phyloP scores from a whole-genome alignment of 2,329 filamentous ascomycete genomes.

The Calonectria pseudoturangicola region DNA sequence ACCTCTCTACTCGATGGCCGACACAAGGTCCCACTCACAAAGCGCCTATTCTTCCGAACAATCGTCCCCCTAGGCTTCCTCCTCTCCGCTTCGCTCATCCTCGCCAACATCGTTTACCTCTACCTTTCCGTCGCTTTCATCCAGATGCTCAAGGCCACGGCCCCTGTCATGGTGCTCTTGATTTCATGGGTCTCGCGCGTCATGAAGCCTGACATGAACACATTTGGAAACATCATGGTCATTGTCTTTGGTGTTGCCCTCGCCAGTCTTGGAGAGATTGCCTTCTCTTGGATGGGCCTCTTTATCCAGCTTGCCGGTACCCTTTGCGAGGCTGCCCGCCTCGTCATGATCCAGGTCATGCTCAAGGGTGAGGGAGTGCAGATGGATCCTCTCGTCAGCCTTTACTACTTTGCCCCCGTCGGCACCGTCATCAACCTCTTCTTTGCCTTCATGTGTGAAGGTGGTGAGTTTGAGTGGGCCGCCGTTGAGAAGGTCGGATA shows the following conservation, averaged over 20 bases:
- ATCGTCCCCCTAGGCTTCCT: constrained; percentile 30
- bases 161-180: constrained; percentile 28
- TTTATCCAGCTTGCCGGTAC: constrained; percentile 37
- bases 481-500: constrained; percentile 23
- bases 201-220: constrained; percentile 15
- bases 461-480: constrained; percentile 4
- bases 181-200: constrained; percentile 22
- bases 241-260: constrained; percentile 23
- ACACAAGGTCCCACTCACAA: constrained; percentile 37
- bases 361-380: constrained; percentile 41
- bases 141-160: constrained; percentile 32
- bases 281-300: constrained; percentile 27
- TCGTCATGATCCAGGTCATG: constrained; percentile 46
- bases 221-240: constrained; percentile 26
- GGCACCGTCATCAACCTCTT: constrained; percentile 33
- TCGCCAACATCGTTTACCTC: constrained; percentile 32
- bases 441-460: constrained; percentile 30
- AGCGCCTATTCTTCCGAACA: constrained; percentile 20
- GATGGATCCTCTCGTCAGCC: constrained; percentile 45
- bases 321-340: constrained; percentile 41
- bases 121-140: constrained; percentile 29
- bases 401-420: constrained; percentile 44
- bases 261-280: constrained; percentile 27
- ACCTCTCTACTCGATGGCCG: constrained; percentile 43
- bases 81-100: constrained; percentile 22